A percentile compares a stretch with the other conserved stretches of the same genome.
These are phyloP conservation scores for Zygosaccharomyces gambellarensis DNA, from an alignment of 805 yeast species.

Conservation along the genomic window DNA sequence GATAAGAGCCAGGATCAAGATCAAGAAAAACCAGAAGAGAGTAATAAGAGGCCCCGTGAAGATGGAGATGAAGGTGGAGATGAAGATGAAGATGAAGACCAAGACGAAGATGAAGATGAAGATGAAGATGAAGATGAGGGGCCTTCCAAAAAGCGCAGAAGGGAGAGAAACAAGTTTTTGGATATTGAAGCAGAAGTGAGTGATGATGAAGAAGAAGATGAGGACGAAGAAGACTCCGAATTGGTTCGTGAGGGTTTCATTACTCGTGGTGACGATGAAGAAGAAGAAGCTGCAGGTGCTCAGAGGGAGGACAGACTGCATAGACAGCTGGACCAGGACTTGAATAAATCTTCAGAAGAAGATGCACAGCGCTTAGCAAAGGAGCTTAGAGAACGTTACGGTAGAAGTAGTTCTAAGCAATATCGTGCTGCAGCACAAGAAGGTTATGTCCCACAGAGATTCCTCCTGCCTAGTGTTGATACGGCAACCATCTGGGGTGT, in stretches of 20 bases:
- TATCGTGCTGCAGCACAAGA: conserved; percentile 73
- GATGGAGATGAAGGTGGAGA: conserved; percentile 42
- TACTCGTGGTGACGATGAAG: conserved; percentile 50
- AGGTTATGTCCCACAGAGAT: conserved; percentile 86
- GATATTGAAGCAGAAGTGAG: conserved; percentile 99
- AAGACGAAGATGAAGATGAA: conserved; percentile 55
- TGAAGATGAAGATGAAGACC: conserved; percentile 43
- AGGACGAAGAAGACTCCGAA: conserved; percentile 92
- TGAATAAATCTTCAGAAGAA: conserved; percentile 83
- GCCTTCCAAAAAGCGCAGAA: conserved; percentile 42
- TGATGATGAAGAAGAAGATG: conserved; percentile 90
- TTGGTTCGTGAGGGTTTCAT: conserved; percentile 77
- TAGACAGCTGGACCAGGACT: conserved; percentile 82
- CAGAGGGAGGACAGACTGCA: conserved; percentile 72
- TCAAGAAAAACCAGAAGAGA: conserved; percentile 2
- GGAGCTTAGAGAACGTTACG: conserved; percentile 85
- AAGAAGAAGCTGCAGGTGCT: conserved; percentile 47
- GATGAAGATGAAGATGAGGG: conserved; percentile 50
- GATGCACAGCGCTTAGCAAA: conserved; percentile 94
- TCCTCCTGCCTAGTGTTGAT: conserved; percentile 89
- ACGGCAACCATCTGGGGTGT: conserved; percentile 97
- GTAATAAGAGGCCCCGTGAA: conserved; percentile 21
- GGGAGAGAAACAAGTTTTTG: conserved; percentile 73
- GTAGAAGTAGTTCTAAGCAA: conserved; percentile 73
- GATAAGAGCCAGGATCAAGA: neutral